Conservation (phyloP, 306 rosid species). For the Cucumis melo region DNA sequence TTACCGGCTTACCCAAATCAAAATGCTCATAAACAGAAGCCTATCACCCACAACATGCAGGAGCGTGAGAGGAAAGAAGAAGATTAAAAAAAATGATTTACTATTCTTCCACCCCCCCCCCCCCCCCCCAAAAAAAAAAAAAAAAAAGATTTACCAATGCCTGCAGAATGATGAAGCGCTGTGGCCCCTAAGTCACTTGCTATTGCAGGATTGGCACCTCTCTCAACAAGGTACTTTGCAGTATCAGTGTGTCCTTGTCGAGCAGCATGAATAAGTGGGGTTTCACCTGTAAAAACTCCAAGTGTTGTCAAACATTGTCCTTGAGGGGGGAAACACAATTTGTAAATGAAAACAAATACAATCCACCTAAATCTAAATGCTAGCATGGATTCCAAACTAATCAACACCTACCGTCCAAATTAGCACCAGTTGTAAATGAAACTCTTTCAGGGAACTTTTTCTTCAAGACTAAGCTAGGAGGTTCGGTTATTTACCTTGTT, state of each 20-base stretch:
- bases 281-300: slow-evolving; percentile 37
- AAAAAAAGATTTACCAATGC: slow-evolving; percentile 38
- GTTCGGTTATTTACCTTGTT: background rate
- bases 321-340: background rate
- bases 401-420: background rate
- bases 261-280: slow-evolving; percentile 88
- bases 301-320: background rate
- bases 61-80: background rate
- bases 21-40: background rate
- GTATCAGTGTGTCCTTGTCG: slow-evolving; percentile 68
- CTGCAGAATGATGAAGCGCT: slow-evolving; percentile 79
- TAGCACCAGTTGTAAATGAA: background rate
- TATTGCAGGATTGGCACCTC: slow-evolving; percentile 50
- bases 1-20: background rate
- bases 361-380: background rate
- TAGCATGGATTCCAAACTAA: background rate
- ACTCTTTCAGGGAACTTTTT: background rate
- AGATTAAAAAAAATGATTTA: background rate
- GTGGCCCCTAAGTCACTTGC: slow-evolving; percentile 81
- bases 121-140: too few species aligned
- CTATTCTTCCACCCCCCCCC: too few species aligned
- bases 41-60: background rate
- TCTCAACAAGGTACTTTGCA: slow-evolving; percentile 57
- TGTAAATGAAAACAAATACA: background rate
- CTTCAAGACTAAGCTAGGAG: background rate